Evolutionary conservation across 768 basidiomycete species (phyloP).

Genomic region (Tephrocybe sp.): DNA sequence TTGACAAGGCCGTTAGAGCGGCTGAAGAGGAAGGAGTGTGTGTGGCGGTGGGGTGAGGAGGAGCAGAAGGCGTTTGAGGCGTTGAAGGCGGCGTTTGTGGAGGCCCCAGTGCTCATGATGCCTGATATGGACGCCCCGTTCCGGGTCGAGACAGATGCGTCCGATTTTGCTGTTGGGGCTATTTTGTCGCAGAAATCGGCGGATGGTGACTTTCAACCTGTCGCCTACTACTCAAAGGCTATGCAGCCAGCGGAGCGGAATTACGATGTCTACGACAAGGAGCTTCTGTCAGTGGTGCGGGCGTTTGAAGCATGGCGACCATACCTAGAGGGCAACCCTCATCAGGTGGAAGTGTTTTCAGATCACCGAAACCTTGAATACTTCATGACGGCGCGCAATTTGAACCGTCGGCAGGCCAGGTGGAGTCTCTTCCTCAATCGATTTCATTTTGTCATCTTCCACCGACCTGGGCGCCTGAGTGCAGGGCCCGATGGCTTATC

Average conservation of each 20-base stretch:
- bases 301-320: constrained; percentile 23
- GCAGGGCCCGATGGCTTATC: not conserved
- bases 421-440: constrained; percentile 32
- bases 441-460: constrained; percentile 24
- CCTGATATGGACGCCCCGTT: constrained; percentile 1
- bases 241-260: constrained; percentile 32
- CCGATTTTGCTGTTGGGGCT: constrained; percentile 12
- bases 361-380: not conserved
- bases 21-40: no score
- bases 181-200: constrained; percentile 21
- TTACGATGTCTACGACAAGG: constrained; percentile 40
- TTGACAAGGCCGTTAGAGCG: no score
- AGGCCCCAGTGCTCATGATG: constrained; percentile 24
- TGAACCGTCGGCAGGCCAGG: constrained; percentile 31
- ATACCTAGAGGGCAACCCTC: constrained; percentile 8
- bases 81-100: constrained; percentile 25
- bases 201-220: constrained; percentile 23
- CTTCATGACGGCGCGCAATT: not conserved
- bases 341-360: no score
- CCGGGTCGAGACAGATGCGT: constrained; percentile 10
- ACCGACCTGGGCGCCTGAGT: constrained; percentile 15
- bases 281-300: constrained; percentile 41
- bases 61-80: constrained; percentile 23
- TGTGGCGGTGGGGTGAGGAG: constrained; percentile 3
- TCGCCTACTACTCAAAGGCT: constrained; percentile 24